Conservation (phyloP, 2,329 filamentous ascomycete species). For the Neonectria neomacrospora region DNA sequence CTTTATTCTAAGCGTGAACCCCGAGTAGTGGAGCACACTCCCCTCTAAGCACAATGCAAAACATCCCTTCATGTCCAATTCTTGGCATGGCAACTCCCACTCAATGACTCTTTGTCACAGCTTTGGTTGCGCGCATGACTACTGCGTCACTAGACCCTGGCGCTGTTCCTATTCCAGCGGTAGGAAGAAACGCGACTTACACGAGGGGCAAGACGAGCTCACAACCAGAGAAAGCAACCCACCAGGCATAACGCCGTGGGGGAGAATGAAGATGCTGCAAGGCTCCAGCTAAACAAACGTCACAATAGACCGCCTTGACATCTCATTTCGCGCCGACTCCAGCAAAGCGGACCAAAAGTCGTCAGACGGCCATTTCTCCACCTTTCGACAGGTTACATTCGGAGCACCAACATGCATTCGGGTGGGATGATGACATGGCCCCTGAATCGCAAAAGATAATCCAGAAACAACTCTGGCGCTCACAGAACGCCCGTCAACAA, state of each 20-base stretch:
- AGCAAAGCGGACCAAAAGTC: neutral
- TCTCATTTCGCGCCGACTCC: neutral
- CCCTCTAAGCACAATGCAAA: neutral
- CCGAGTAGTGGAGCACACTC: neutral
- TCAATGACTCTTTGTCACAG: neutral
- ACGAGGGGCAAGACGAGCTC: neutral
- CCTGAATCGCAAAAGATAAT: slow-evolving; percentile 13
- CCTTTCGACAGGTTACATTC: slow-evolving; percentile 20
- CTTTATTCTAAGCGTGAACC: neutral
- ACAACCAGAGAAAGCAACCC: neutral
- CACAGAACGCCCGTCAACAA: neutral
- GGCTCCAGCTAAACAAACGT: neutral
- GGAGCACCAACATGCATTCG: slow-evolving; percentile 12
- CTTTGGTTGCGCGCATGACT: neutral
- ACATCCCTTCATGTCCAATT: neutral
- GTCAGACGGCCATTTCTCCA: slow-evolving; percentile 7
- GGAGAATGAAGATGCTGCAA: neutral
- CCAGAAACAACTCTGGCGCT: neutral
- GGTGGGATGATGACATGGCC: slow-evolving; percentile 18
- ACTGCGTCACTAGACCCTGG: neutral
- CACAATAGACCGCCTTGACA: neutral
- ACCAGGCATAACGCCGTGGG: neutral
- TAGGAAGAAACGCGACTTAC: neutral
- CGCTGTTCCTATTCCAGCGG: neutral
- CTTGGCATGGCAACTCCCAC: neutral